These are phyloP conservation scores for Diaporthe sp. DNA, from an alignment of 2,329 filamentous ascomycete genomes.

Conservation along the genomic window DNA sequence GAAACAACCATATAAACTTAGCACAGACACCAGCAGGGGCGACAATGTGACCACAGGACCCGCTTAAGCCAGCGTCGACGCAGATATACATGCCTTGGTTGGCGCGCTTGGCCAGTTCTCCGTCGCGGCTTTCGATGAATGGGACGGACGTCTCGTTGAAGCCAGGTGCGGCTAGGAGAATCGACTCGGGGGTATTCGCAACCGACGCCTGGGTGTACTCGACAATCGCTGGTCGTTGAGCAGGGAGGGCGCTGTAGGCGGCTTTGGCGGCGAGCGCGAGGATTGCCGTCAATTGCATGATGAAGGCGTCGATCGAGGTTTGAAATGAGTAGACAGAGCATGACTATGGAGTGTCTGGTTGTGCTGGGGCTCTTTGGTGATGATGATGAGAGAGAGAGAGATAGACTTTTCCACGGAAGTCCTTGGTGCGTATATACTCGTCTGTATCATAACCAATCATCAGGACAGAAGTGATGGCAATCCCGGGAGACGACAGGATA, in stretches of 20 bases:
- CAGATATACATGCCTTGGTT: not conserved
- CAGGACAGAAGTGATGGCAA: not conserved
- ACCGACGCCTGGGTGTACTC: not conserved
- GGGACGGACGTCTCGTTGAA: not conserved
- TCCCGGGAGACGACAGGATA: not conserved
- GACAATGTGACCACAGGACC: not conserved
- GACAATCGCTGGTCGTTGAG: not conserved
- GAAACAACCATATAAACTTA: not conserved
- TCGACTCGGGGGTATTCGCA: not conserved
- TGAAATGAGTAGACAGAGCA: not conserved
- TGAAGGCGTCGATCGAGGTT: not conserved
- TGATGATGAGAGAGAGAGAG: not conserved
- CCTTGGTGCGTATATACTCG: not conserved
- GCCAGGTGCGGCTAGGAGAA: not conserved
- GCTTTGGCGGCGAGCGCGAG: not conserved
- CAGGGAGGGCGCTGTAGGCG: not conserved
- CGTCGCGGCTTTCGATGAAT: not conserved
- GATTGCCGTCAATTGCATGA: not conserved
- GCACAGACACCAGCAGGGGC: not conserved
- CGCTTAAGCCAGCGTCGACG: not conserved
- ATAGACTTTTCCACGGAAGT: not conserved
- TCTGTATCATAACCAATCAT: not conserved
- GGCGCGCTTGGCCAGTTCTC: not conserved
- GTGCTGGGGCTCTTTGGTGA: not conserved
- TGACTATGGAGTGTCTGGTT: not conserved